Evolutionary conservation across 768 basidiomycete genomes (phyloP).

Genomic region (Galerina marginata): DNA sequence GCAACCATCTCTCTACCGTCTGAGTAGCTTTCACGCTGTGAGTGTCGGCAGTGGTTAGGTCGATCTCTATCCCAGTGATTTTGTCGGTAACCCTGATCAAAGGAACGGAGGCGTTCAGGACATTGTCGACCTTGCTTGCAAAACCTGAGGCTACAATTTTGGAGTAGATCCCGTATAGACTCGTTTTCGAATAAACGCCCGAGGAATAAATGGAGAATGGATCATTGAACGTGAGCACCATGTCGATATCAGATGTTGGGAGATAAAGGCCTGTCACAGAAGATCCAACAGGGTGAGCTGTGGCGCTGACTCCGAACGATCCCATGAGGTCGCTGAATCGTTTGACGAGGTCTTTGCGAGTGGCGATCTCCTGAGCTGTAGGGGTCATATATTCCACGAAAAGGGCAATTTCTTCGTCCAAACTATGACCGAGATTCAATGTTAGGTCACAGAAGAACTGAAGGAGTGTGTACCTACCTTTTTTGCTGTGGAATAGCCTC

Average conservation of each 20-base stretch:
- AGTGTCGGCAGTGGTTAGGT: slow-evolving; percentile 23
- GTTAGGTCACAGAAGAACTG: neutral
- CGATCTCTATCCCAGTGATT: slow-evolving; percentile 29
- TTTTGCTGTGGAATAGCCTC: neutral
- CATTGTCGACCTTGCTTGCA: slow-evolving; percentile 22
- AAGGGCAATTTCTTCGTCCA: slow-evolving; percentile 25
- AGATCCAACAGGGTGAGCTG: slow-evolving; percentile 27
- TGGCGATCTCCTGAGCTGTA: slow-evolving; percentile 18
- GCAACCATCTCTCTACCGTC: slow-evolving; percentile 26
- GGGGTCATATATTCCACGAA: slow-evolving; percentile 31
- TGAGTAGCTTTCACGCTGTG: slow-evolving; percentile 24
- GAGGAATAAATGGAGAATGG: neutral
- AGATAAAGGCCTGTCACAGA: slow-evolving; percentile 29
- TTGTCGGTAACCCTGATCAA: slow-evolving; percentile 30
- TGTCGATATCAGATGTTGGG: slow-evolving; percentile 34
- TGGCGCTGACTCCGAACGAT: slow-evolving; percentile 15
- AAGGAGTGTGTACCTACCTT: neutral
- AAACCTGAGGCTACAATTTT: slow-evolving; percentile 20
- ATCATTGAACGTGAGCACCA: slow-evolving; percentile 22
- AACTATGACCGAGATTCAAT: neutral
- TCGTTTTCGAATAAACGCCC: neutral
- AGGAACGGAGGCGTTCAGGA: slow-evolving; percentile 24
- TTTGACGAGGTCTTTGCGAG: slow-evolving; percentile 23
- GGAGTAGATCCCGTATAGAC: neutral
- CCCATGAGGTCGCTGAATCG: slow-evolving; percentile 26